A percentile compares a stretch with the other conserved stretches of the same genome.
phyloP scores from a whole-genome alignment of 345 rosid genomes.

The Excoecaria cochinchinensis region DNA sequence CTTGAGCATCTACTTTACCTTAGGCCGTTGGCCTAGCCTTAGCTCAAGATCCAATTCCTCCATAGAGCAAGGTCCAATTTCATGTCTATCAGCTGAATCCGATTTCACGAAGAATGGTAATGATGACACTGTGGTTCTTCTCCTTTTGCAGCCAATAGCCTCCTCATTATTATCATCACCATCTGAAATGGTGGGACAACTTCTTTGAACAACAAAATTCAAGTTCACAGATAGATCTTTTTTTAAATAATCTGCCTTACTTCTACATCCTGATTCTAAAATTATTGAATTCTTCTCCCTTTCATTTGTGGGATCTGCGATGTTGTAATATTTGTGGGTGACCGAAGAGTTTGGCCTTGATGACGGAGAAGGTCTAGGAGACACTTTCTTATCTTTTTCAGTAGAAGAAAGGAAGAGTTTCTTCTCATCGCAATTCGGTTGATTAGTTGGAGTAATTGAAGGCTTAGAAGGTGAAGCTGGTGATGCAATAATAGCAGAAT shows the following conservation, averaged over 20 bases:
- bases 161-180: slow-evolving; percentile 35
- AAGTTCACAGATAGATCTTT: slow-evolving; percentile 58
- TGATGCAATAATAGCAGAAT: slow-evolving; percentile 32
- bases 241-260: slow-evolving; percentile 39
- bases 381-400: slow-evolving; percentile 18
- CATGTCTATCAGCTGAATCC: slow-evolving; percentile 37
- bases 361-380: slow-evolving; percentile 31
- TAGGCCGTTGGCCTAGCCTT: slow-evolving; percentile 69
- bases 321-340: slow-evolving; percentile 15
- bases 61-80: slow-evolving; percentile 37
- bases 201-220: slow-evolving; percentile 52
- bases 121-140: slow-evolving; percentile 41
- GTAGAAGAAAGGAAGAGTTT: slow-evolving; percentile 29
- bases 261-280: slow-evolving; percentile 29
- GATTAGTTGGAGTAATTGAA: slow-evolving; percentile 33
- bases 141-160: slow-evolving; percentile 44
- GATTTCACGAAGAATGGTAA: slow-evolving; percentile 47
- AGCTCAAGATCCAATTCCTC: slow-evolving; percentile 95
- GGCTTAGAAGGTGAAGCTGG: slow-evolving; percentile 49
- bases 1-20: slow-evolving; percentile 42
- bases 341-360: slow-evolving; percentile 21
- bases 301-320: slow-evolving; percentile 31
- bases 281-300: slow-evolving; percentile 39
- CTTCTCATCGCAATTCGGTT: slow-evolving; percentile 24
- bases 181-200: slow-evolving; percentile 31